phyloP scores from a whole-genome alignment of 768 basidiomycete genomes.

The Suillus discolor region DNA sequence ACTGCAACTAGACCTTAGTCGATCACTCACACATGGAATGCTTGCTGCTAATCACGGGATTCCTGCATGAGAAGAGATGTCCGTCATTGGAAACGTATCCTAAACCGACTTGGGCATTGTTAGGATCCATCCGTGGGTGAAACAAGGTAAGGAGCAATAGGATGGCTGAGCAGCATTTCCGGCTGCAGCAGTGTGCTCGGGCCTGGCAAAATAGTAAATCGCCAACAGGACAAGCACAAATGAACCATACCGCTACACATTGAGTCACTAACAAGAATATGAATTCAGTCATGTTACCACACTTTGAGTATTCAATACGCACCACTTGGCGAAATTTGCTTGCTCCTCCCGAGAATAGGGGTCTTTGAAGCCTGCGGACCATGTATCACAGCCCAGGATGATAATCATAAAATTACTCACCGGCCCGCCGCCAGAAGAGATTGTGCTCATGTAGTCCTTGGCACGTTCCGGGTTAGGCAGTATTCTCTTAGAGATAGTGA shows the following conservation, averaged over 20 bases:
- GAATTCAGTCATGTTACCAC: background rate
- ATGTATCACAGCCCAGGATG: too few species aligned
- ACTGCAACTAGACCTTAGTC: too few species aligned
- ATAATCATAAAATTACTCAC: slow-evolving; percentile 42
- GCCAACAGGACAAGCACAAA: background rate
- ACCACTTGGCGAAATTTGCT: slow-evolving; percentile 44
- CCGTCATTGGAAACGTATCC: slow-evolving; percentile 61
- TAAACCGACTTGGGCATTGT: slow-evolving; percentile 27
- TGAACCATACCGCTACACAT: slow-evolving; percentile 48
- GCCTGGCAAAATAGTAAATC: slow-evolving; percentile 33
- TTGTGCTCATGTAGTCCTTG: slow-evolving; percentile 62
- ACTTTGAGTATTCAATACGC: slow-evolving; percentile 13
- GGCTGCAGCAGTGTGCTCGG: slow-evolving; percentile 48
- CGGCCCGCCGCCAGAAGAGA: slow-evolving; percentile 58
- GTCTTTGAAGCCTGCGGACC: slow-evolving; percentile 56
- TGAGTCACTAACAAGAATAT: slow-evolving; percentile 39
- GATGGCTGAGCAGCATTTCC: slow-evolving; percentile 49
- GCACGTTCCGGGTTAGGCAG: slow-evolving; percentile 44
- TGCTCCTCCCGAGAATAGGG: slow-evolving; percentile 62
- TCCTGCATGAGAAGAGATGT: slow-evolving; percentile 54
- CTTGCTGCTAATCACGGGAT: slow-evolving; percentile 52
- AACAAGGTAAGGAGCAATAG: slow-evolving; percentile 55
- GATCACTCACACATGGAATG: too few species aligned
- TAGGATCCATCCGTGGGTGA: slow-evolving; percentile 41
- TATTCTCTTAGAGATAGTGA: slow-evolving; percentile 45